Evolutionary conservation across 257 asterid species (phyloP).

Genomic region (Oldenlandia corymbosa): DNA sequence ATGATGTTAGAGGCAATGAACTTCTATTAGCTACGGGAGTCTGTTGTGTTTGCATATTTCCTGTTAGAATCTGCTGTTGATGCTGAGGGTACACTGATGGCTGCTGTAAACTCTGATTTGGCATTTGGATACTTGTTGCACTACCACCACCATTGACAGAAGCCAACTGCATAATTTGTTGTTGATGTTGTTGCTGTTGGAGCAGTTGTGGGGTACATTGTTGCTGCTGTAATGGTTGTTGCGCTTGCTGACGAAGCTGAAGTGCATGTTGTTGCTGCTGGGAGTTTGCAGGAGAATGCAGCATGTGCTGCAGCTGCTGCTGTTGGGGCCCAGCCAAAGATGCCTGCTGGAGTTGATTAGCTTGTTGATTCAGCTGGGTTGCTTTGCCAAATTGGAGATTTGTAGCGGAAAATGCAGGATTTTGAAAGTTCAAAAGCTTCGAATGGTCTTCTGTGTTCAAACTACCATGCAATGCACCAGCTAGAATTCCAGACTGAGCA

Average conservation of each 20-base stretch:
- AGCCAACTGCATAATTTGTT: conserved; percentile 29
- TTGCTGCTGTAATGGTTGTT: conserved; percentile 16
- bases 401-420: conserved; percentile 45
- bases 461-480: conserved; percentile 34
- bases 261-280: conserved; percentile 37
- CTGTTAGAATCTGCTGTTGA: conserved; percentile 48
- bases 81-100: conserved; percentile 40
- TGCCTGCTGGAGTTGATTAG: conserved; percentile 46
- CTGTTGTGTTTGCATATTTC: conserved; percentile 39
- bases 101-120: conserved; percentile 51
- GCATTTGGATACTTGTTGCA: conserved; percentile 30
- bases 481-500: conserved; percentile 44
- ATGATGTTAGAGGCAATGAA: conserved; percentile 46
- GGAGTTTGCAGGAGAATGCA: conserved; percentile 32
- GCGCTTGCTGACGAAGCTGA: conserved; percentile 14
- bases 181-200: conserved; percentile 24
- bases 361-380: conserved; percentile 44
- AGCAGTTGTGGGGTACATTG: conserved; percentile 15
- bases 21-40: conserved; percentile 32
- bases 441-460: conserved; percentile 50
- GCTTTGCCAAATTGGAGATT: conserved; percentile 57
- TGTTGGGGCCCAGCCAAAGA: conserved; percentile 48
- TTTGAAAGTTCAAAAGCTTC: conserved; percentile 68
- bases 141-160: conserved; percentile 27
- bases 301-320: conserved; percentile 54